Conservation (phyloP, 148 eudicot genomes). For the Mesembryanthemum crystallinum region DNA sequence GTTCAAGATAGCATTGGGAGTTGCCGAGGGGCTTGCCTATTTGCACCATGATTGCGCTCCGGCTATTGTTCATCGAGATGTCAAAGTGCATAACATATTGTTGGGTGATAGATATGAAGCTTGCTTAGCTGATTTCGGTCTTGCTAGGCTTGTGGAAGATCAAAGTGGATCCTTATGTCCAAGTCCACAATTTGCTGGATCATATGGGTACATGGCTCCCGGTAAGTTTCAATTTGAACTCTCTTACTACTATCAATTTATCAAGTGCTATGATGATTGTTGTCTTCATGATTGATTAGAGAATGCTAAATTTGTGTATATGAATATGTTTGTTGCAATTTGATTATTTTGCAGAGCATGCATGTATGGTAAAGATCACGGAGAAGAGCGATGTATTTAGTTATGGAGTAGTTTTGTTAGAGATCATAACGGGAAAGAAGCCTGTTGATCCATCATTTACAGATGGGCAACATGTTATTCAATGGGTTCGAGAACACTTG, state of each 20-base stretch:
- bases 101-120: constrained; percentile 81
- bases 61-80: constrained; percentile 77
- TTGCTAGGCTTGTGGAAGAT: constrained; percentile 74
- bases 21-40: constrained; percentile 83
- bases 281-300: background rate
- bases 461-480: constrained; percentile 57
- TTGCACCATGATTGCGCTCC: constrained; percentile 89
- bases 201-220: constrained; percentile 93
- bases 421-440: constrained; percentile 68
- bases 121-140: constrained; percentile 85
- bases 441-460: constrained; percentile 69
- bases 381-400: constrained; percentile 84
- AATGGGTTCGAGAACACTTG: constrained; percentile 81
- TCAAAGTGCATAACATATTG: constrained; percentile 77
- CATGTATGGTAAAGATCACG: constrained; percentile 55
- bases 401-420: constrained; percentile 81
- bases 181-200: constrained; percentile 77
- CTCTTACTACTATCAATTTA: background rate
- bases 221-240: constrained; percentile 40
- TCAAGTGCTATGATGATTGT: background rate
- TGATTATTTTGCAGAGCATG: constrained; percentile 50
- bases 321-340: background rate
- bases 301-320: background rate
- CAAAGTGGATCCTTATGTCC: constrained; percentile 50
- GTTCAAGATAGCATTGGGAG: constrained; percentile 76